Evolutionary conservation across 257 asterid species (phyloP).

Genomic region (Linaria vulgaris): DNA sequence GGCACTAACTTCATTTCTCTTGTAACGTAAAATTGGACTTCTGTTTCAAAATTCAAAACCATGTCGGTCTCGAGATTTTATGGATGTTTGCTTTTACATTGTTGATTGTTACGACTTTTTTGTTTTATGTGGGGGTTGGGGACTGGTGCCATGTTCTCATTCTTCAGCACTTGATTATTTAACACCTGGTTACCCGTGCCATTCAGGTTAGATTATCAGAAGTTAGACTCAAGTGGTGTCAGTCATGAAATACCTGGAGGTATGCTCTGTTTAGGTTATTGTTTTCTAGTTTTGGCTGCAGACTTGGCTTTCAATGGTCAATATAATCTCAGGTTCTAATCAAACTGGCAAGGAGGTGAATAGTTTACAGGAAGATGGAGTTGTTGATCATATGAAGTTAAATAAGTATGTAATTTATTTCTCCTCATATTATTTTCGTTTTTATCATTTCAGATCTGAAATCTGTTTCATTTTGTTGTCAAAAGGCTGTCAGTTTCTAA

Average conservation of each 20-base stretch:
- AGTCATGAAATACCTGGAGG: conserved; percentile 43
- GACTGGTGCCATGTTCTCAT: conserved; percentile 3
- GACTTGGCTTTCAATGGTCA: conserved; percentile 18
- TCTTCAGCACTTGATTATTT: conserved; percentile 7
- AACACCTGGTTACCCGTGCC: conserved; percentile 15
- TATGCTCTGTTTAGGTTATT: conserved; percentile 28
- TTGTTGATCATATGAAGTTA: conserved; percentile 38
- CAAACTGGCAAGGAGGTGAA: conserved; percentile 37
- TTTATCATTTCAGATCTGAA: conserved; percentile 29
- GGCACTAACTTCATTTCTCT: too few relatives aligned
- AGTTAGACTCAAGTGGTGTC: conserved; percentile 35
- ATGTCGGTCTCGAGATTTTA: not conserved
- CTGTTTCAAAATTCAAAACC: too few relatives aligned
- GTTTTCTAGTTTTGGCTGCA: conserved; percentile 14
- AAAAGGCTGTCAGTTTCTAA: conserved; percentile 38
- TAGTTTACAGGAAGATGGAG: conserved; percentile 28
- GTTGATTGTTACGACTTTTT: not conserved
- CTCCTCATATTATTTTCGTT: not conserved
- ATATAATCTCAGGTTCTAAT: conserved; percentile 44
- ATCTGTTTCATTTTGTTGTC: conserved; percentile 23
- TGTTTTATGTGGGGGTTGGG: not conserved
- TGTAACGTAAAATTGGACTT: too few relatives aligned
- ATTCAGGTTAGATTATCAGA: conserved; percentile 48
- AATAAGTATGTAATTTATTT: conserved; percentile 44
- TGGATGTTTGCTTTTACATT: not conserved